These are phyloP conservation scores for Stephania yunnanensis DNA, from an alignment of 164 flowering plant species.

Conservation along the genomic window DNA sequence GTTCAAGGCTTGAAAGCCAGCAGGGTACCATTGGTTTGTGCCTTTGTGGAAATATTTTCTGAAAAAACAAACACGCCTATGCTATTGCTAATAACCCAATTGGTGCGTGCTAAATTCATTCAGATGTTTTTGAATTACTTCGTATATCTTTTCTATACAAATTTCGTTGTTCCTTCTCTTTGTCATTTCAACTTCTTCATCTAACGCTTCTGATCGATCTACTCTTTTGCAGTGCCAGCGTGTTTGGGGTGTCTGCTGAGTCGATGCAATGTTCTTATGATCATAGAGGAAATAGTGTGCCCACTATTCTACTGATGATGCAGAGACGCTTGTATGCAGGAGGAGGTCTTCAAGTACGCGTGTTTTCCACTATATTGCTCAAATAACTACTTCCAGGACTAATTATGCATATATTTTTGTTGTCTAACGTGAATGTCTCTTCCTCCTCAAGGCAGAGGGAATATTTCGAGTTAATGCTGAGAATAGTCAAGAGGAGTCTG, in stretches of 20 bases:
- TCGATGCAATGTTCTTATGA: slow-evolving; percentile 96
- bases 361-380: background rate
- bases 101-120: background rate
- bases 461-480: slow-evolving; percentile 37
- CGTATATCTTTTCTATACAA: background rate
- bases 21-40: background rate
- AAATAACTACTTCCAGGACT: background rate
- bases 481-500: slow-evolving; percentile 29
- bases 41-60: no score
- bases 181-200: background rate
- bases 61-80: no score
- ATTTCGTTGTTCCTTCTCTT: background rate
- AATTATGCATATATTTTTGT: background rate
- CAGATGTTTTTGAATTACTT: background rate
- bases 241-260: slow-evolving; percentile 90
- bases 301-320: slow-evolving; percentile 88
- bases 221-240: slow-evolving; percentile 54
- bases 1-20: no score
- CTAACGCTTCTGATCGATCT: background rate
- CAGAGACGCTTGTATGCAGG: slow-evolving; percentile 67
- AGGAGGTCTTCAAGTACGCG: slow-evolving; percentile 78
- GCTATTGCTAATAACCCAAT: background rate
- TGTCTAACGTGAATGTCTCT: background rate
- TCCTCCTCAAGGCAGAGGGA: slow-evolving; percentile 31
- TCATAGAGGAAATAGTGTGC: slow-evolving; percentile 80